These are phyloP conservation scores for Yamadazyma blattariae DNA, from an alignment of 1,139 yeast genomes.

Conservation along the genomic window DNA sequence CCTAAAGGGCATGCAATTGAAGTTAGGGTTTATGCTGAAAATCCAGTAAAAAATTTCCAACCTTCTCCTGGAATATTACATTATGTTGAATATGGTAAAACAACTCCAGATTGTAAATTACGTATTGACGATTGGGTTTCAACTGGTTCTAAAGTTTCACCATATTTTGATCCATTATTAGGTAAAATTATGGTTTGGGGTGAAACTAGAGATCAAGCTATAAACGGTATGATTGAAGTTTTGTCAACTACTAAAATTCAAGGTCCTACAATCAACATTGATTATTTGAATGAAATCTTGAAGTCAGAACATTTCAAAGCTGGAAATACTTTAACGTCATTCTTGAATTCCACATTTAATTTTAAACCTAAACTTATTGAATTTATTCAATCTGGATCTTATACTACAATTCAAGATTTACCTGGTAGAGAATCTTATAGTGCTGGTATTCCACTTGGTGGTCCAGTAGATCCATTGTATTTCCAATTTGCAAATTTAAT, in stretches of 20 bases:
- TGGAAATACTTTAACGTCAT: constrained; percentile 28
- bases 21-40: constrained; percentile 35
- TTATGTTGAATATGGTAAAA: constrained; percentile 18
- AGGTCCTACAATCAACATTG: constrained; percentile 32
- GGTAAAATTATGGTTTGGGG: constrained; percentile 38
- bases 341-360: constrained; percentile 17
- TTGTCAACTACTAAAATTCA: constrained; percentile 20
- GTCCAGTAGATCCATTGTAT: constrained; percentile 30
- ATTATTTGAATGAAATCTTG: constrained; percentile 25
- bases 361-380: constrained; percentile 27
- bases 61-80: constrained; percentile 37
- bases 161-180: constrained; percentile 35
- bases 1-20: constrained; percentile 39
- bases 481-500: constrained; percentile 31
- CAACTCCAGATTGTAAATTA: constrained; percentile 14
- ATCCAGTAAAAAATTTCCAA: constrained; percentile 30
- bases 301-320: constrained; percentile 15
- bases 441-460: constrained; percentile 31
- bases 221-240: constrained; percentile 21
- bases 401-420: constrained; percentile 32
- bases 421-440: constrained; percentile 25
- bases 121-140: constrained; percentile 36
- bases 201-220: constrained; percentile 20
- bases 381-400: constrained; percentile 28
- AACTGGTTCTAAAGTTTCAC: constrained; percentile 32